Conservation (phyloP, 164 flowering plant genomes). For the Echeveria elegans region DNA sequence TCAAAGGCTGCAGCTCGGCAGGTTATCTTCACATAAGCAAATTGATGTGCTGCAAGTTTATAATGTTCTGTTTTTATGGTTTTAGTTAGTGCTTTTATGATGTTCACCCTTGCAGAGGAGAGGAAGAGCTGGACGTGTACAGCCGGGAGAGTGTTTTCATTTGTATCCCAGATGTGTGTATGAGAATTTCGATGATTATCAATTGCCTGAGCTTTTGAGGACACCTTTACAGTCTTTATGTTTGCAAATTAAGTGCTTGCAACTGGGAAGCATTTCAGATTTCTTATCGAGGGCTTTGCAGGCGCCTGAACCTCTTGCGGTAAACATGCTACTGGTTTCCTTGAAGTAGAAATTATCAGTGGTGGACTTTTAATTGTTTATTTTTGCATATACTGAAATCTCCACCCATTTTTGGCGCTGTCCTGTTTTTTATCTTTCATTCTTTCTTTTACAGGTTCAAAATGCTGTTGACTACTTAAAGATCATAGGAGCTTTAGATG, state of each 20-base stretch:
- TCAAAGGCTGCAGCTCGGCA: conserved; percentile 94
- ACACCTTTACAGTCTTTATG: conserved; percentile 97
- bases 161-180: conserved; percentile 92
- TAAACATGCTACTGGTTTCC: conserved; percentile 18
- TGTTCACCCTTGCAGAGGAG: conserved; percentile 49
- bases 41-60: background rate
- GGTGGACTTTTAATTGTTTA: background rate
- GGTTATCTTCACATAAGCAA: conserved; percentile 28
- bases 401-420: background rate
- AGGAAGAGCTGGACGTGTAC: conserved; percentile 99
- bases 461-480: conserved; percentile 93
- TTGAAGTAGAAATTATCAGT: background rate
- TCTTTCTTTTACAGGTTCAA: conserved; percentile 54
- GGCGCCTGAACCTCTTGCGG: conserved; percentile 80
- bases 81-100: background rate
- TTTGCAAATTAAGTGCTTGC: conserved; percentile 85
- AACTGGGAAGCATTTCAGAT: conserved; percentile 88
- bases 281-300: conserved; percentile 87
- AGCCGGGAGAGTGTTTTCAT: conserved; percentile 93
- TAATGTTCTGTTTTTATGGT: background rate
- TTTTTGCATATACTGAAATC: background rate
- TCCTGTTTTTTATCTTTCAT: background rate
- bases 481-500: conserved; percentile 87
- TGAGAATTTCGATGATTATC: conserved; percentile 88
- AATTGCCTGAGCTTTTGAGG: conserved; percentile 86